Evolutionary conservation across 2,329 filamentous ascomycete genomes (phyloP), one percentile per base, ranked within the genome.

Genomic region (Fusarium buxicola): DNA sequence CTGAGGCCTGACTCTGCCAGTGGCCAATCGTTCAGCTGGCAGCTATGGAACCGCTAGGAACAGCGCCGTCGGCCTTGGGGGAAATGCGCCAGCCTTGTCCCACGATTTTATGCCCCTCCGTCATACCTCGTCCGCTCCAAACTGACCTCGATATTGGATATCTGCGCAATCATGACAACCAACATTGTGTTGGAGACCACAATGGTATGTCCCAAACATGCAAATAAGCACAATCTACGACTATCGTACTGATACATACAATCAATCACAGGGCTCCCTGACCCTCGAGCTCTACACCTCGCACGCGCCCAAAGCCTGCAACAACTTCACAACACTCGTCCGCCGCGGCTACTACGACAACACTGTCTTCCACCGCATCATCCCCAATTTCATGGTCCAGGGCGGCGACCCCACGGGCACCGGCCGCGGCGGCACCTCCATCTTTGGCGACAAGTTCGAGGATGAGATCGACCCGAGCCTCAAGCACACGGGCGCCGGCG

Each of bases 321-420:
- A 84, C 59, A 97, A 98, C 84, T 98, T 98, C 80, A 76, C 84
- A 24, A 91, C 90, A 5, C 91, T 98, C 48, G 87, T 89, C 16
- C 81, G 85, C 61, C 86, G 93, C 69, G 92, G 92, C 69, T 98
- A 97, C 86, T 99, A 97, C 85, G 87, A 95, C 80, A 82, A 80
- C 74, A 87, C 91, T 58, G 80, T 94, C 73, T 94, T 98, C 84
- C 95, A 98, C 82, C 93, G 95, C 75, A 89, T 98, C 70, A 98
- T 99, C 73, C 89, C 92, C 48, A 88, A 92, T 78, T 99, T 99
- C 82, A 98, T 99, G 94, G 84, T 96, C 55, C 94, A 98, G 80
- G 92, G 90, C 61, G 94, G 94, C 57, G 95, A 99, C 76, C 94
- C 94, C 2, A 97, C 94, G 0, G 94, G 94, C 59, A 97, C 93